Base-by-base conservation (phyloP, 2,329 filamentous ascomycete species). In the Fusarium aywerte region DNA sequence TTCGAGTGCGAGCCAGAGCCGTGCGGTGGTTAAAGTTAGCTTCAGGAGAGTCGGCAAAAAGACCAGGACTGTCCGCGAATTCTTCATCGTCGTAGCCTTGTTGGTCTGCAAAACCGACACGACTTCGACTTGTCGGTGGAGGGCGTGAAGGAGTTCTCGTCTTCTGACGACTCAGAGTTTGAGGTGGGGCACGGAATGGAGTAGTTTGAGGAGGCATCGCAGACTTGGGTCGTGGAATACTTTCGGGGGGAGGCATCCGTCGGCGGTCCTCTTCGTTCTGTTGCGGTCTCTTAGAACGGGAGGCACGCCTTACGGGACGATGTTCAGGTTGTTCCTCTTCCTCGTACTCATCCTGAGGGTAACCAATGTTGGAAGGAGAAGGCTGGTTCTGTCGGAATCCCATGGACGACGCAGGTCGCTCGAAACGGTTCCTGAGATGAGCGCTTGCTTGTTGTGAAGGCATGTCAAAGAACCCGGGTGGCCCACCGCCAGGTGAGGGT, bases 221-320 rank as follows among this genome's bases (percentile, higher is more conserved):
- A 16, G 77, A 77, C 65, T 77, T 75, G 1, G 77, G 81, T 15
- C 82, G 74, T 48, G 77, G 77, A 36, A 76, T 68, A 25, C 61
- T 71, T 3, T 73, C 73, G 5, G 83, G 83, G 12, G 84, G 84
- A 21, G 85, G 84, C 83, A 85, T 85, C 29, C 78, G 76, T 48
- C 71, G 75, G 31, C 81, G 78, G 50, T 84, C 83, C 2, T 84
- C 81, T 1, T 82, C 79, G 9, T 77, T 62, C 48, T 70, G 71
- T 9, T 47, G 62, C 18, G 61, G 72, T 54, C 79, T 82, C 70
- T 76, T 80, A 13, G 76, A 76, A 32, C 77, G 72, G 1, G 84
- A 85, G n/a, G 79, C 66, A 21, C 82, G 81, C 25, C 83, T 79
- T 7, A 75, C 16, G 10, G 45, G 45, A 2, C 73, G 74, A 13